Conservation (phyloP, 208 protist species). For the Plasmodiophora brassicae region DNA sequence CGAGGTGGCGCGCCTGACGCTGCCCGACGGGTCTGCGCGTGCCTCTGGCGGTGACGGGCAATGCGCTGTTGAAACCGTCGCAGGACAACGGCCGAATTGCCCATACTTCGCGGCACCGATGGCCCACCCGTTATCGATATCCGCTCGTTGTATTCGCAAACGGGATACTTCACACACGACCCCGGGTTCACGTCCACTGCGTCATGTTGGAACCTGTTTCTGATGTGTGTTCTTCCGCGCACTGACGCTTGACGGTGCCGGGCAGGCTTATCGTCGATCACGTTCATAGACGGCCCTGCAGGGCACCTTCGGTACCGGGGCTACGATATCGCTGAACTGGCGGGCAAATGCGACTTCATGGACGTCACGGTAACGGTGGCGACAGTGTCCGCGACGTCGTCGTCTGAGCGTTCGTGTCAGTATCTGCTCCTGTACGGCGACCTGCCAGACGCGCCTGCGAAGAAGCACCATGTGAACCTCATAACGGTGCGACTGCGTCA, state of each 20-base stretch:
- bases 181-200: conserved; percentile 33
- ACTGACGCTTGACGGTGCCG: not conserved
- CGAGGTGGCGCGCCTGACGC: not conserved
- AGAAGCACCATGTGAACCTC: not conserved
- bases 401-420: not conserved
- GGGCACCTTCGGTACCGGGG: conserved; percentile 23
- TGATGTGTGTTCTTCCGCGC: not conserved
- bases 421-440: conserved; percentile 35
- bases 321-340: conserved; percentile 41
- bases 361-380: conserved; percentile 1
- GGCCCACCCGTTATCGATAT: conserved; percentile 24
- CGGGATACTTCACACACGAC: conserved; percentile 28
- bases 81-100: conserved; percentile 9
- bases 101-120: not conserved
- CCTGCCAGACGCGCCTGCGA: not conserved
- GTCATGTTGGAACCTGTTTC: conserved; percentile 17
- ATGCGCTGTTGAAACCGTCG: not conserved
- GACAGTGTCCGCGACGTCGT: not conserved
- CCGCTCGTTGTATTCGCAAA: not conserved
- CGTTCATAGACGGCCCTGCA: conserved; percentile 24
- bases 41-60: not conserved
- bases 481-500: not conserved
- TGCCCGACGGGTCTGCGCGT: not conserved
- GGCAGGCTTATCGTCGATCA: conserved; percentile 22
- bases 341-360: conserved; percentile 31